These are phyloP conservation scores for Trichoderma sp. DNA, from an alignment of 2,329 filamentous ascomycete species.

Conservation along the genomic window DNA sequence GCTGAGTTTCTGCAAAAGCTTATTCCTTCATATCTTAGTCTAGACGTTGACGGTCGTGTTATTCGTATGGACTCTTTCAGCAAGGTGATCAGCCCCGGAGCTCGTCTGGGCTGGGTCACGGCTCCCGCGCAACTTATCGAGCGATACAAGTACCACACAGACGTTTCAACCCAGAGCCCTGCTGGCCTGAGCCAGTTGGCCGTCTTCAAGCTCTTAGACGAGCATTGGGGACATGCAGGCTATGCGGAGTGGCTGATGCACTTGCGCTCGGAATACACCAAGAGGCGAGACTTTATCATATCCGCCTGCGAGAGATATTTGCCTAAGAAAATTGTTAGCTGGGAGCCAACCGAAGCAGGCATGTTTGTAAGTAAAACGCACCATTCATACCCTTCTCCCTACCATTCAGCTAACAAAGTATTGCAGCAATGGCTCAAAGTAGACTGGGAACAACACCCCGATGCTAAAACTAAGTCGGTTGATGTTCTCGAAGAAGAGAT, in stretches of 20 bases:
- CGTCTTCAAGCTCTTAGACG: conserved; percentile 12
- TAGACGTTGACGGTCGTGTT: conserved; percentile 85
- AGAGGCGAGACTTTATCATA: conserved; percentile 14
- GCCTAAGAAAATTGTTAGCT: background rate
- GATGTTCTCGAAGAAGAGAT: conserved; percentile 4
- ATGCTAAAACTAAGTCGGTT: background rate
- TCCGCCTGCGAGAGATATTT: conserved; percentile 8
- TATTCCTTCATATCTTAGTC: conserved; percentile 75
- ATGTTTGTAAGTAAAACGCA: conserved; percentile 12
- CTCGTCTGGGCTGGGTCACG: conserved; percentile 87
- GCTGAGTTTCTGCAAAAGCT: conserved; percentile 81
- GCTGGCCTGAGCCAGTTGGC: conserved; percentile 13
- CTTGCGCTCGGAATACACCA: background rate
- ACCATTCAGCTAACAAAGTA: background rate
- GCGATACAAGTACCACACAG: conserved; percentile 11
- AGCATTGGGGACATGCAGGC: conserved; percentile 18
- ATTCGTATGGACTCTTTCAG: conserved; percentile 91
- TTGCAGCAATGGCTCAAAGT: conserved; percentile 19
- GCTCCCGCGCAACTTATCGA: conserved; percentile 41
- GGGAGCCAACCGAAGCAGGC: conserved; percentile 16
- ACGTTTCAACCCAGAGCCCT: conserved; percentile 16
- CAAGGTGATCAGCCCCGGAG: conserved; percentile 89
- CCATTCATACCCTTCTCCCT: background rate
- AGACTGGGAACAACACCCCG: conserved; percentile 12
- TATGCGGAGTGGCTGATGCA: conserved; percentile 17